These are phyloP conservation scores for Limnomonas spitsbergensis DNA, from an alignment of 139 green algal species.

Conservation along the genomic window DNA sequence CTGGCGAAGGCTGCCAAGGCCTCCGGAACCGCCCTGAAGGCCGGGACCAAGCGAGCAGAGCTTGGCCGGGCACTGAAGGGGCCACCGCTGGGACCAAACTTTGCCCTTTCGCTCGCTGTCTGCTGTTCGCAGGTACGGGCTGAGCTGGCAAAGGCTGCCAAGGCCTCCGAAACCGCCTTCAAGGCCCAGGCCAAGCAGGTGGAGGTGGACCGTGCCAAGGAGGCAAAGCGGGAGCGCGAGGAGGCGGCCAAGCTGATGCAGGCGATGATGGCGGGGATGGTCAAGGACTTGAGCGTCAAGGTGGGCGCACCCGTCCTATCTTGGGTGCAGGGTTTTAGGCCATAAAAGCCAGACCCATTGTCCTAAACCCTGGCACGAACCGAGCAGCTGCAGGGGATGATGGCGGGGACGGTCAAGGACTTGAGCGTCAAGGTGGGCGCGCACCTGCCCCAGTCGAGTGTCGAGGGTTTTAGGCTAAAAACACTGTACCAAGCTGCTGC, in stretches of 20 bases:
- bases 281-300: constrained; percentile 2
- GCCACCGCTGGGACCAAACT: no score
- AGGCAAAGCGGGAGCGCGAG: constrained; percentile 1
- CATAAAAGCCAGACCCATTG: no score
- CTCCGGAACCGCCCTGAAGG: constrained; percentile 7
- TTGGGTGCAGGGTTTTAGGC: no score
- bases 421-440: neutral
- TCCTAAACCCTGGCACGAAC: no score
- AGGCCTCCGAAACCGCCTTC: constrained; percentile 4
- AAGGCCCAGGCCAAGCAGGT: neutral
- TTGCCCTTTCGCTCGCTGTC: no score
- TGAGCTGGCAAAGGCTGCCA: neutral
- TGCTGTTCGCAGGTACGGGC: no score
- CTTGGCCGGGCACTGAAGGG: neutral
- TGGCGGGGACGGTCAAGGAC: neutral
- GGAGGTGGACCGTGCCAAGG: neutral
- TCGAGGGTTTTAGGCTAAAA: no score
- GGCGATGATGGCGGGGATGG: neutral
- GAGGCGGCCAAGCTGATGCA: neutral
- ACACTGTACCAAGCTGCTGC: constrained; percentile 9
- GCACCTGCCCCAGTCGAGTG: no score
- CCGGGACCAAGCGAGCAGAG: neutral
- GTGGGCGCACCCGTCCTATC: no score
- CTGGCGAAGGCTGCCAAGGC: neutral
- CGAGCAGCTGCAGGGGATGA: neutral